These are phyloP conservation scores for Pythium aristosporum DNA, from an alignment of 352 stramenopile genomes.

Conservation along the genomic window DNA sequence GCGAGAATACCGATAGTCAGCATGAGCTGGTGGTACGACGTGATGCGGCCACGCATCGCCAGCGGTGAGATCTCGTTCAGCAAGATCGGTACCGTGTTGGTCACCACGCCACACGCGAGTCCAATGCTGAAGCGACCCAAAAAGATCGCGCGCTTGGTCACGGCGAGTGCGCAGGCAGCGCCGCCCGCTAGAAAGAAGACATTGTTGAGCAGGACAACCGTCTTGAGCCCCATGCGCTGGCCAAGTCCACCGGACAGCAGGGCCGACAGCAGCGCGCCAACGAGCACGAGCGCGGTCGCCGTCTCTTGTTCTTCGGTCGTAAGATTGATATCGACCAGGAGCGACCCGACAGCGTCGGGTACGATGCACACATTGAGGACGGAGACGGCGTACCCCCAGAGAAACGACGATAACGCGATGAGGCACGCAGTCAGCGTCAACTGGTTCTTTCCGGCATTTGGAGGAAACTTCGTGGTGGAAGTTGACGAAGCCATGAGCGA, in stretches of 20 bases:
- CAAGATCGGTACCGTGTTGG: constrained; percentile 81
- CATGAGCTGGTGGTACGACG: constrained; percentile 84
- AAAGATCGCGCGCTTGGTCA: constrained; percentile 61
- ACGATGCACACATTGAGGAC: constrained; percentile 84
- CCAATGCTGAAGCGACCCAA: constrained; percentile 60
- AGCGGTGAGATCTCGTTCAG: constrained; percentile 80
- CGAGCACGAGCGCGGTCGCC: constrained; percentile 69
- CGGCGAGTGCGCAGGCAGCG: constrained; percentile 53
- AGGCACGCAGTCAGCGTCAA: constrained; percentile 57
- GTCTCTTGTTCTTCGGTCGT: constrained; percentile 69
- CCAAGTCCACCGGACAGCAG: constrained; percentile 52
- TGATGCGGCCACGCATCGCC: constrained; percentile 68
- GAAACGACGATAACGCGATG: constrained; percentile 74
- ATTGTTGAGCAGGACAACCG: constrained; percentile 71
- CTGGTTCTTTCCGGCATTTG: constrained; percentile 22
- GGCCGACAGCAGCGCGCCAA: constrained; percentile 69
- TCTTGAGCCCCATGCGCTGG: constrained; percentile 61
- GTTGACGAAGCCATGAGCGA: constrained; percentile 9
- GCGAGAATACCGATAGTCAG: constrained; percentile 87
- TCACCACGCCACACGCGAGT: constrained; percentile 72
- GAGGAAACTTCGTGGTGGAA: neutral
- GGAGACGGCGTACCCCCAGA: constrained; percentile 70
- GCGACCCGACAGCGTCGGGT: constrained; percentile 60
- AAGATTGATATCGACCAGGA: constrained; percentile 74
- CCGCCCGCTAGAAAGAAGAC: constrained; percentile 63